These are phyloP conservation scores for Fusarium graminum DNA, from an alignment of 2,329 filamentous ascomycete species.

Conservation along the genomic window DNA sequence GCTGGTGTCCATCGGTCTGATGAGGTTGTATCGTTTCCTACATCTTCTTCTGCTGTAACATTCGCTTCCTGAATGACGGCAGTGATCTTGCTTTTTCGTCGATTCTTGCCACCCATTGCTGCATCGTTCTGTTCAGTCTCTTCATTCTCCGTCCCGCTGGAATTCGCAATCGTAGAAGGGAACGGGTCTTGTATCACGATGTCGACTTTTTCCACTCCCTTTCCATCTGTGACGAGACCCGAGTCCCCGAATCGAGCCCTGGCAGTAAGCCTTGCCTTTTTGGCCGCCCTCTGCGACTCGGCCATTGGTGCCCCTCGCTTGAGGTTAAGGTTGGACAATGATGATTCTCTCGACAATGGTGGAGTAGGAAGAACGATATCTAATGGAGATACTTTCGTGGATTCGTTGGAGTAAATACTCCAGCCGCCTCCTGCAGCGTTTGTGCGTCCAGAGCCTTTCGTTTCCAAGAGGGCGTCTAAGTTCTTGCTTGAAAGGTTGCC, in stretches of 20 bases:
- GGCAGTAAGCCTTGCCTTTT: constrained; percentile 72
- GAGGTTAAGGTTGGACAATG: constrained; percentile 45
- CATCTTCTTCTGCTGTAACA: constrained; percentile 41
- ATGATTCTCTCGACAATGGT: constrained; percentile 57
- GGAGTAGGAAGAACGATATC: constrained; percentile 64
- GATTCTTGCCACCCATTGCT: constrained; percentile 21
- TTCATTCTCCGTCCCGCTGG: constrained; percentile 47
- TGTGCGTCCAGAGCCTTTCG: constrained; percentile 76
- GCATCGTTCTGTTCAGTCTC: constrained; percentile 32
- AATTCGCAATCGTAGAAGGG: constrained; percentile 48
- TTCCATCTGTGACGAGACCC: constrained; percentile 67
- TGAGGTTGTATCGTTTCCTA: constrained; percentile 46
- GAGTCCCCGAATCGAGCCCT: constrained; percentile 77
- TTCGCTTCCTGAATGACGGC: constrained; percentile 51
- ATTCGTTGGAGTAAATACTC: constrained; percentile 80
- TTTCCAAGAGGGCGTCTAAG: constrained; percentile 75
- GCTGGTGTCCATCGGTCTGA: constrained; percentile 52
- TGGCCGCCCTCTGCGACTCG: constrained; percentile 57
- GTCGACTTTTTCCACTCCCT: constrained; percentile 72
- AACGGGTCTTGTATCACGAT: constrained; percentile 71
- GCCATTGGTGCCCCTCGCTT: constrained; percentile 49
- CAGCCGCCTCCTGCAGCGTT: constrained; percentile 83
- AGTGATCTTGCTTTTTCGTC: constrained; percentile 55
- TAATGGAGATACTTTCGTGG: constrained; percentile 66
- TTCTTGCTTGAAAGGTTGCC: constrained; percentile 79